A percentile compares a stretch with the other conserved stretches of the same genome.
Evolutionary conservation across 2,329 filamentous ascomycete species (phyloP).

Genomic region (Diaporthe citriasiana): DNA sequence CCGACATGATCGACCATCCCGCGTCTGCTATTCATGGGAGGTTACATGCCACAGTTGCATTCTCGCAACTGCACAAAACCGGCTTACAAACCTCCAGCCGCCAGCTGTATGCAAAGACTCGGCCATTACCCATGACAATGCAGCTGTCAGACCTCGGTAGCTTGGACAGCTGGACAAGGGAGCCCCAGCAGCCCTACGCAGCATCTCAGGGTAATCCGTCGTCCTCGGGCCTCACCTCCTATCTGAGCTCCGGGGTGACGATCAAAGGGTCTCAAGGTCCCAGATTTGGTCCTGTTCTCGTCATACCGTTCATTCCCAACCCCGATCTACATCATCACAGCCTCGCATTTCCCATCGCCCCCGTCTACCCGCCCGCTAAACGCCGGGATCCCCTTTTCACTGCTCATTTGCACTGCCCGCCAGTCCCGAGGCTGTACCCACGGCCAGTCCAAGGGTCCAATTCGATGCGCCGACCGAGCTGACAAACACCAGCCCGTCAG

Average conservation of each 20-base stretch:
- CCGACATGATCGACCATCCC: slow-evolving; percentile 26
- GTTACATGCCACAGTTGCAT: slow-evolving; percentile 8
- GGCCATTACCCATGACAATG: slow-evolving; percentile 1
- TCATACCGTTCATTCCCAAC: slow-evolving; percentile 20
- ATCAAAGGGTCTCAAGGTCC: slow-evolving; percentile 10
- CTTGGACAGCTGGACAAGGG: neutral
- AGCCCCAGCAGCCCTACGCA: slow-evolving; percentile 34
- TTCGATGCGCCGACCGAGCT: slow-evolving; percentile 14
- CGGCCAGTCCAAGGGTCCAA: slow-evolving; percentile 22
- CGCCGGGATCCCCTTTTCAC: slow-evolving; percentile 28
- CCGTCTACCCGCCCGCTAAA: slow-evolving; percentile 21
- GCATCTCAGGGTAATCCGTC: neutral
- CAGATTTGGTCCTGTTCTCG: slow-evolving; percentile 26
- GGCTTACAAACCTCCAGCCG: slow-evolving; percentile 17
- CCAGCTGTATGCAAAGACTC: slow-evolving; percentile 22
- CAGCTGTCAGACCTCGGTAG: slow-evolving; percentile 5
- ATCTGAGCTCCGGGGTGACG: slow-evolving; percentile 20
- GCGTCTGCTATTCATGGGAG: slow-evolving; percentile 26
- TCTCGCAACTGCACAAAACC: neutral
- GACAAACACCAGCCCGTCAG: slow-evolving; percentile 18
- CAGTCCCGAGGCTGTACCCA: slow-evolving; percentile 27
- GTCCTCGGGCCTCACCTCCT: slow-evolving; percentile 14
- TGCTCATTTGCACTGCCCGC: slow-evolving; percentile 31
- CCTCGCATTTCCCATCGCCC: slow-evolving; percentile 6
- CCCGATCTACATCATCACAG: slow-evolving; percentile 28